These are phyloP conservation scores for Cladophialophora immunda DNA, from an alignment of 2,329 filamentous ascomycete genomes.

Conservation along the genomic window DNA sequence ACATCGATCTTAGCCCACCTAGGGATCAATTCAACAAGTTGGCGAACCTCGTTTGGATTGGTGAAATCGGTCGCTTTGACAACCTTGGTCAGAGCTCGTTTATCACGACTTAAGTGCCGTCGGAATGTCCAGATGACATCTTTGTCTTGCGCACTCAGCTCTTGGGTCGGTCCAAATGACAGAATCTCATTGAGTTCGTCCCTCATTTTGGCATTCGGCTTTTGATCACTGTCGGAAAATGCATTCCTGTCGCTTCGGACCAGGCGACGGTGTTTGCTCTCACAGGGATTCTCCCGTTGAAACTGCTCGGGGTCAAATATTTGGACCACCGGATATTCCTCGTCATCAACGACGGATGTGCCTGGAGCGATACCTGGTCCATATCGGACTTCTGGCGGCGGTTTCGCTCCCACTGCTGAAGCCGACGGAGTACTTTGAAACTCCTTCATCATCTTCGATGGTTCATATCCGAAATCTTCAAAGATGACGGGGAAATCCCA, in stretches of 20 bases:
- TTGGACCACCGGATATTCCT: conserved; percentile 71
- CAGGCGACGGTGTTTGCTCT: conserved; percentile 90
- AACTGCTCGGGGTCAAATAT: conserved; percentile 96
- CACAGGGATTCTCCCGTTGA: conserved; percentile 88
- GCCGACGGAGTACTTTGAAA: conserved; percentile 70
- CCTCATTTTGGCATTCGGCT: conserved; percentile 93
- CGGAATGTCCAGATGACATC: conserved; percentile 98
- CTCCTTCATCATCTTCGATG: conserved; percentile 81
- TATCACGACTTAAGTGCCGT: conserved; percentile 92
- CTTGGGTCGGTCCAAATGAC: conserved; percentile 90
- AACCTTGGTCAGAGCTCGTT: conserved; percentile 92
- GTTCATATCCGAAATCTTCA: conserved; percentile 89
- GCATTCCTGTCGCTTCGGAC: conserved; percentile 92
- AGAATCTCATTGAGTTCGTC: conserved; percentile 93
- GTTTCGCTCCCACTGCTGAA: conserved; percentile 76
- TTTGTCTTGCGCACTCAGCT: conserved; percentile 87
- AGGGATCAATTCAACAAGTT: conserved; percentile 86
- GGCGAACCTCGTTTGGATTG: conserved; percentile 82
- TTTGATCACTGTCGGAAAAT: conserved; percentile 92
- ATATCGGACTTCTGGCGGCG: conserved; percentile 86
- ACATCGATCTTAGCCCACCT: conserved; percentile 98
- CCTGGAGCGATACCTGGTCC: conserved; percentile 86
- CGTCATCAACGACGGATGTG: conserved; percentile 57
- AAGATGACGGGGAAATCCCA: conserved; percentile 98
- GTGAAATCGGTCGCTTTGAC: conserved; percentile 98